phyloP scores from a whole-genome alignment of 2,329 filamentous ascomycete genomes.

The Lasiodiplodia sp. region DNA sequence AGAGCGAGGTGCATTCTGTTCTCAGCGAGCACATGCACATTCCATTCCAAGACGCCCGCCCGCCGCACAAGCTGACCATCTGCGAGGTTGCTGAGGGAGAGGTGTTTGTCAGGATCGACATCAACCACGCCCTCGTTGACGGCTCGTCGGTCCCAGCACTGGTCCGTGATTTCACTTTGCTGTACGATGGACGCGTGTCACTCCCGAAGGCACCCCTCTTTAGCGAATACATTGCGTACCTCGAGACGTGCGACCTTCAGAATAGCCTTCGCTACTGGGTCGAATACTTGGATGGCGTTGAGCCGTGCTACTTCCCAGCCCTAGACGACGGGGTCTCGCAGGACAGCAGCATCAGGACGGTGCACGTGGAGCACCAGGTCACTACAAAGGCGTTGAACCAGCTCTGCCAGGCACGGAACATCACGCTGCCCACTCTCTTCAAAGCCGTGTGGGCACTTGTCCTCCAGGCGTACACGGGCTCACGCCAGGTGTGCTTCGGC shows the following conservation, averaged over 20 bases:
- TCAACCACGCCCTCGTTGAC: conserved; percentile 62
- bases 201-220: conserved; percentile 47
- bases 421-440: conserved; percentile 58
- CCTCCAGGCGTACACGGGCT: conserved; percentile 38
- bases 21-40: conserved; percentile 36
- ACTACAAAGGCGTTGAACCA: conserved; percentile 36
- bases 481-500: conserved; percentile 43
- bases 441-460: conserved; percentile 46
- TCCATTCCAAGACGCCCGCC: conserved; percentile 40
- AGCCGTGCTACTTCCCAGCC: conserved; percentile 51
- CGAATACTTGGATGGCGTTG: conserved; percentile 45
- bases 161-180: conserved; percentile 53
- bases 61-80: conserved; percentile 46
- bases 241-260: conserved; percentile 34
- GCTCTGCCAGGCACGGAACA: conserved; percentile 52
- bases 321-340: conserved; percentile 34
- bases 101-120: conserved; percentile 48
- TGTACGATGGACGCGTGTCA: conserved; percentile 49
- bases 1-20: conserved; percentile 1
- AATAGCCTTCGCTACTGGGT: conserved; percentile 45
- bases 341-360: conserved; percentile 15
- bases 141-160: conserved; percentile 60
- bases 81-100: not conserved
- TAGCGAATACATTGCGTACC: conserved; percentile 47
- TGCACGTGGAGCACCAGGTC: conserved; percentile 44